These are phyloP conservation scores for Austroboletus novae-zelandiae DNA, from an alignment of 1,284 basidiomycete genomes.

Conservation along the genomic window DNA sequence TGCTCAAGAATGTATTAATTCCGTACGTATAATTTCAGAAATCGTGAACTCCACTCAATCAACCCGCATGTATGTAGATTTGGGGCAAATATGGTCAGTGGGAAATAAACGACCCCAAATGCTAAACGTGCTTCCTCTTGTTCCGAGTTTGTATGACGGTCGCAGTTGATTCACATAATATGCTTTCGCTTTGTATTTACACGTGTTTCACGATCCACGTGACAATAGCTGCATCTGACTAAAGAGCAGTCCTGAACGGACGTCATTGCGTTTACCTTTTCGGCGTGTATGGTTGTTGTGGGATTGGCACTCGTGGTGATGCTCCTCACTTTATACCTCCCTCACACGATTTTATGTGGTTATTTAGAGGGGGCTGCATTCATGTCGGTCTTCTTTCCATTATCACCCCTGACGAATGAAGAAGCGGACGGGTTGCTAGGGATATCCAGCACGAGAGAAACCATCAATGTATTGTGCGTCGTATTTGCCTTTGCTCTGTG, in stretches of 20 bases:
- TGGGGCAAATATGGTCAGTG: constrained; percentile 22
- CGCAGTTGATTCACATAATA: too few species aligned
- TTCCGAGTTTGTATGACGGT: too few species aligned
- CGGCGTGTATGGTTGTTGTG: constrained; percentile 54
- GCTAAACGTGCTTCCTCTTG: background rate
- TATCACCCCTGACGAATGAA: constrained; percentile 39
- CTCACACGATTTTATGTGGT: constrained; percentile 47
- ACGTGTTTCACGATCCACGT: too few species aligned
- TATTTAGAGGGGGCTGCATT: constrained; percentile 47
- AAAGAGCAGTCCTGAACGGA: too few species aligned
- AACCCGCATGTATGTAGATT: constrained; percentile 6
- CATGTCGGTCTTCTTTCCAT: constrained; percentile 58
- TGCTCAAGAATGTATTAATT: constrained; percentile 22
- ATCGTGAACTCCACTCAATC: background rate
- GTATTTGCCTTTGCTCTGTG: constrained; percentile 50
- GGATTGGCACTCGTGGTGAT: constrained; percentile 56
- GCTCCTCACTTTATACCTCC: constrained; percentile 51
- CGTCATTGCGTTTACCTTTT: constrained; percentile 44
- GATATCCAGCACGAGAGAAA: constrained; percentile 34
- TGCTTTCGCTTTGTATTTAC: too few species aligned
- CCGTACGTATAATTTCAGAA: constrained; percentile 3
- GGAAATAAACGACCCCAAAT: constrained; percentile 22
- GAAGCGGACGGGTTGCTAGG: constrained; percentile 26
- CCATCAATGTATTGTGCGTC: constrained; percentile 42
- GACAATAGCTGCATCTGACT: too few species aligned